Base-by-base conservation (phyloP, 2,329 filamentous ascomycete species). In the Phialophora chinensis region DNA sequence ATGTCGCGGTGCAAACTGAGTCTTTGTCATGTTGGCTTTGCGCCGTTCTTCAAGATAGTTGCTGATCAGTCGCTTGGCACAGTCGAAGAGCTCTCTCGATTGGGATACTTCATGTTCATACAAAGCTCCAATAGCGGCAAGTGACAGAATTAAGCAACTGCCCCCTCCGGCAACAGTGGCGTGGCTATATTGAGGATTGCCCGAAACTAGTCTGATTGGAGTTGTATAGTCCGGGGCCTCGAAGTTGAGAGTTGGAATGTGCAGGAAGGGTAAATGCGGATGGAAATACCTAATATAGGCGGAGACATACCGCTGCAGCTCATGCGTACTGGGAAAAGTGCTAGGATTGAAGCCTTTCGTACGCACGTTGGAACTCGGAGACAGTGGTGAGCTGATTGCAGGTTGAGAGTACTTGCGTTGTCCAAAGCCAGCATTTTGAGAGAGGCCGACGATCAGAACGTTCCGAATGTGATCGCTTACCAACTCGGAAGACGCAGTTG, bases 41-140 rank as follows among this genome's bases (percentile, higher is more conserved):
- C 93, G 88, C 65, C 93, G 87, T 77, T 97, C 93, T 77, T 98
- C 94, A 38, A 99, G 86, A 76, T 97, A 97, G 68, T 93, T 84
- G 70, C 94, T 90, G 65, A 98, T 96, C 90, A 97, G 92, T 80
- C 93, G 96, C 82, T 97, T 97, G 57, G 93, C 91, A 75, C 93
- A 90, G 72, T 96, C 92, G 74, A 97, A 97, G 7, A 99, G 80
- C 55, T 96, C 91, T 76, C 90, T 91, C 27, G 93, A 96, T 63
- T 90, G 86, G 31, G 85, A 84, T 66, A 89, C 87, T 66, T 98
- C 93, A 75, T 90, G 87, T 79, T 97, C 94, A 79, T 97, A 97
- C 47, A 97, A 82, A 42, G 91, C 90, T 25, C 91, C 91, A 72
- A 90, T 89, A n/a, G 92, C 91, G 55, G 92, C 91, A 89, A 96